phyloP scores from a whole-genome alignment of 768 basidiomycete species.

The Tremella mesenterica region DNA sequence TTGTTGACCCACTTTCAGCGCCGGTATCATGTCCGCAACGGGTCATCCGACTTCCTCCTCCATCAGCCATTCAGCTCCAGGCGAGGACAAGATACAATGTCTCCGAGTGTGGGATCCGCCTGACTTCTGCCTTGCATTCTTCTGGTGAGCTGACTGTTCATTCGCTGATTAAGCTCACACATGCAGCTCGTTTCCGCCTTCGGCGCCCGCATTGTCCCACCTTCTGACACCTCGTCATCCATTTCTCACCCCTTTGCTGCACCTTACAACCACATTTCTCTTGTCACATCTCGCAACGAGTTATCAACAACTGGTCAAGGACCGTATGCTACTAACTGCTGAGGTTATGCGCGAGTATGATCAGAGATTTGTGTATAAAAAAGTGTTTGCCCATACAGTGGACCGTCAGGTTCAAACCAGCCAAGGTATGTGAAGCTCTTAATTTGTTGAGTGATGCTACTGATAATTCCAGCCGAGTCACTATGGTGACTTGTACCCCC shows the following conservation, averaged over 20 bases:
- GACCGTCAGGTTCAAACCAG: slow-evolving; percentile 38
- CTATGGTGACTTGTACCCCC: no score
- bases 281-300: slow-evolving; percentile 28
- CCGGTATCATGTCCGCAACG: no score
- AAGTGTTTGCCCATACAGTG: slow-evolving; percentile 33
- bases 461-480: neutral
- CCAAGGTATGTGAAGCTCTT: slow-evolving; percentile 18
- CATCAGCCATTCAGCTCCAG: no score
- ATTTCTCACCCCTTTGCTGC: slow-evolving; percentile 26
- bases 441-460: neutral
- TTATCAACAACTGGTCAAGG: slow-evolving; percentile 38
- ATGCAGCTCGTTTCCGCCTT: slow-evolving; percentile 34
- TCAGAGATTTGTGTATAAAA: slow-evolving; percentile 40
- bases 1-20: no score
- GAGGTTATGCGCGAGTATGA: slow-evolving; percentile 45
- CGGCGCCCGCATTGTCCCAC: slow-evolving; percentile 28
- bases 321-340: slow-evolving; percentile 35
- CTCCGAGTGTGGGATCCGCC: slow-evolving; percentile 42
- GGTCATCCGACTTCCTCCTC: no score
- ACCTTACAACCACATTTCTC: slow-evolving; percentile 29
- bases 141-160: slow-evolving; percentile 28
- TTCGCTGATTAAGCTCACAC: neutral
- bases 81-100: slow-evolving; percentile 34
- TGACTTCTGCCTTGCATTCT: slow-evolving; percentile 41
- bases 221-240: slow-evolving; percentile 33